phyloP scores from a whole-genome alignment of 2,329 filamentous ascomycete species.

The Neonectria punicea region DNA sequence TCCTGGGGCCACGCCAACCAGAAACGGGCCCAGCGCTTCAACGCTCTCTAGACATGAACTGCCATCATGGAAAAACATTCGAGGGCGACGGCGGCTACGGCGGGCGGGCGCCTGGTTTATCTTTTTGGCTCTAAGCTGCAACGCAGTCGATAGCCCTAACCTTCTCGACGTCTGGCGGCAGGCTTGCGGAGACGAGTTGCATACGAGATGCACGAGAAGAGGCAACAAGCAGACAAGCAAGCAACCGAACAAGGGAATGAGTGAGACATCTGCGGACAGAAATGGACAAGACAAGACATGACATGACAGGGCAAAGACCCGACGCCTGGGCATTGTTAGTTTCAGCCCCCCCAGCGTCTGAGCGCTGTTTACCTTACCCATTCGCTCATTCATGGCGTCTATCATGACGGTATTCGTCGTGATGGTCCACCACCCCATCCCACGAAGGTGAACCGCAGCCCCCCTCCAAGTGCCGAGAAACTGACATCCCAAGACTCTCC shows the following conservation, averaged over 20 bases:
- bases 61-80: neutral
- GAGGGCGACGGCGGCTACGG: neutral
- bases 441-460: neutral
- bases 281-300: too few relatives aligned
- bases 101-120: neutral
- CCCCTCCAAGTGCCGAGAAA: neutral
- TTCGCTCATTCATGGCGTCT: neutral
- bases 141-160: constrained; percentile 1
- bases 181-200: neutral
- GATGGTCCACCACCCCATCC: neutral
- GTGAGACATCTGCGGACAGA: neutral
- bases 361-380: constrained; percentile 1
- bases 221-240: neutral
- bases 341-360: neutral
- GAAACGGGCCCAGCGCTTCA: neutral
- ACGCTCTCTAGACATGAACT: neutral
- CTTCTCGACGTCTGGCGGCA: constrained; percentile 1
- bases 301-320: neutral
- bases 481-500: constrained; percentile 1
- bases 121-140: too few relatives aligned
- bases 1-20: neutral
- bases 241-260: too few relatives aligned
- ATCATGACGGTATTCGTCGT: neutral
- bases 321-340: neutral
- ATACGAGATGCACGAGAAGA: constrained; percentile 4